Conservation (phyloP, 495 filamentous ascomycete species). For the Daldinia vernicosa region DNA sequence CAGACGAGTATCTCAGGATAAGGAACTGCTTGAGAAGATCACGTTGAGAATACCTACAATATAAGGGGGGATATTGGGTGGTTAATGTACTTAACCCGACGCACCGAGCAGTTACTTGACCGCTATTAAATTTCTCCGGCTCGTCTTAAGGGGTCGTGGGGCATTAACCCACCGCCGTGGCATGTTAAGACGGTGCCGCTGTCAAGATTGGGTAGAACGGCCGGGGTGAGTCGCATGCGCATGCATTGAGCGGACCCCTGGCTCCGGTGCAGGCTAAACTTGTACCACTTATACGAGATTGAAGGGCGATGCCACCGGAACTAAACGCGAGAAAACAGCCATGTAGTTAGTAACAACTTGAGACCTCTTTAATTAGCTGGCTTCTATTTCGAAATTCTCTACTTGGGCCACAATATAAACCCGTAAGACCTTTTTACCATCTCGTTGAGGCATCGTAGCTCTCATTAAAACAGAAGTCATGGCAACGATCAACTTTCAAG, state of each 20-base stretch:
- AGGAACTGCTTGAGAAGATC: background rate
- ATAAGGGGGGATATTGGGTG: background rate
- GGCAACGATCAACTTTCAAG: background rate
- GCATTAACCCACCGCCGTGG: constrained; percentile 1
- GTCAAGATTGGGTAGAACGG: constrained; percentile 19
- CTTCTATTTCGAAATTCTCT: background rate
- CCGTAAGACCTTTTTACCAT: too few species aligned
- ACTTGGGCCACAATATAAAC: background rate
- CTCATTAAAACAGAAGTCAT: background rate
- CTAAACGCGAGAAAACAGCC: background rate
- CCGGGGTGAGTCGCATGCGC: constrained; percentile 13
- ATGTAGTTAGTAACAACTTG: background rate
- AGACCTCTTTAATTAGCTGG: background rate
- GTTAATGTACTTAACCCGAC: background rate
- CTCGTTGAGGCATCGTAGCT: background rate
- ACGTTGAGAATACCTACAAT: background rate
- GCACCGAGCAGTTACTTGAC: background rate
- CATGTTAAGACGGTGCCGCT: constrained; percentile 10
- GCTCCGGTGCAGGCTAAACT: constrained; percentile 31
- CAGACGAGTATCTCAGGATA: background rate
- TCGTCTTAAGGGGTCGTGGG: background rate
- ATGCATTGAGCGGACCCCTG: constrained; percentile 16
- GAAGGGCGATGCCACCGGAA: background rate
- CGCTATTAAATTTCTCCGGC: background rate
- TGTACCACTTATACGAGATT: constrained; percentile 15